These are phyloP conservation scores for Chaetothyriales sp. DNA, from an alignment of 2,329 filamentous ascomycete genomes.

Conservation along the genomic window DNA sequence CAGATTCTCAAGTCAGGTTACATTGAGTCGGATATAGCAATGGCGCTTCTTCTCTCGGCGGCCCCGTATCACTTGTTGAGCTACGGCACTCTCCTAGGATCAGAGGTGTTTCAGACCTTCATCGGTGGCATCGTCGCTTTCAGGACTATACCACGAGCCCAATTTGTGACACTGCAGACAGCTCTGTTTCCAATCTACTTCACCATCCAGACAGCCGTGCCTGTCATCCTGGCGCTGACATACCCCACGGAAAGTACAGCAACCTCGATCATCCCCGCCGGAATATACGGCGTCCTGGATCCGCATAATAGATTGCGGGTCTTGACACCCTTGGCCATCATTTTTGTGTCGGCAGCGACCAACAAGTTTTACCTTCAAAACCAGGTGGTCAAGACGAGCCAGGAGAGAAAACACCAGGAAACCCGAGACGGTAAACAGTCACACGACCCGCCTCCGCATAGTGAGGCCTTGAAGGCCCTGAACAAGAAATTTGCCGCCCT, in stretches of 20 bases:
- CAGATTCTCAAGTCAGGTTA: no score
- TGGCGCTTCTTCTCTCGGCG: no score
- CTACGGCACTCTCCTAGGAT: constrained; percentile 76
- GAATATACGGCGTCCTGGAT: constrained; percentile 43
- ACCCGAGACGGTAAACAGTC: constrained; percentile 79
- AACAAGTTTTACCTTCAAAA: constrained; percentile 64
- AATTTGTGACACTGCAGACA: constrained; percentile 68
- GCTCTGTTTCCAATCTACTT: constrained; percentile 61
- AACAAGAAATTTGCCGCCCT: constrained; percentile 66
- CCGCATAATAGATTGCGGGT: constrained; percentile 48
- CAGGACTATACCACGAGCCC: constrained; percentile 57
- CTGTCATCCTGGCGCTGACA: constrained; percentile 59
- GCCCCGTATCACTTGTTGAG: constrained; percentile 29
- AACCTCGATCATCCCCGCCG: constrained; percentile 24
- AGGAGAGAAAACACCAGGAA: constrained; percentile 65
- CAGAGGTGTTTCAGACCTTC: constrained; percentile 67
- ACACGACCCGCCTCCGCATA: constrained; percentile 64
- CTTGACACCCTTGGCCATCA: constrained; percentile 51
- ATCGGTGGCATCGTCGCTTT: constrained; percentile 58
- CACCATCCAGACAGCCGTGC: constrained; percentile 60
- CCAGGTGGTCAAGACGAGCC: constrained; percentile 58
- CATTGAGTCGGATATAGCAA: no score
- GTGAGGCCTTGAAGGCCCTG: constrained; percentile 63
- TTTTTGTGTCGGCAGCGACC: constrained; percentile 52
- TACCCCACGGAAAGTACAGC: constrained; percentile 48